These are phyloP conservation scores for Calendula officinalis DNA, from an alignment of 129 eudicot species.

Conservation along the genomic window DNA sequence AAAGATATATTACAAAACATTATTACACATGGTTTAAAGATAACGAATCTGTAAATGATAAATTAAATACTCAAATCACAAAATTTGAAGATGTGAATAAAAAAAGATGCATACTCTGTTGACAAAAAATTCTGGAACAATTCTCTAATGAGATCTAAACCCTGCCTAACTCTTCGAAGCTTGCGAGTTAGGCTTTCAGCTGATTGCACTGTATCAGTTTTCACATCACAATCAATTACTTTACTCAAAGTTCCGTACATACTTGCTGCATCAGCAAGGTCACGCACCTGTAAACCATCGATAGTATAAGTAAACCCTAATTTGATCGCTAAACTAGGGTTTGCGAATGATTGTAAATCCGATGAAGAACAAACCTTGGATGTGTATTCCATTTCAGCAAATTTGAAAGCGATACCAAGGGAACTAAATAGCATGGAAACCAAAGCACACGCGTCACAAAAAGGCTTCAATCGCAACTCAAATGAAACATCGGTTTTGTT, in stretches of 20 bases:
- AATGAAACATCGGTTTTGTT: conserved; percentile 30
- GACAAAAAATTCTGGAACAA: conserved; percentile 71
- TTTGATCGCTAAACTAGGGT: background rate
- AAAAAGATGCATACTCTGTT: conserved; percentile 52
- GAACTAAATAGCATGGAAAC: conserved; percentile 79
- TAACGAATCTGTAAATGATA: too few species aligned
- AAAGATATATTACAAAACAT: conserved; percentile 23
- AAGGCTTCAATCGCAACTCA: conserved; percentile 64
- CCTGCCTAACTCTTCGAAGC: conserved; percentile 95
- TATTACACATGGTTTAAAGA: background rate
- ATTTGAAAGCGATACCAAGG: conserved; percentile 79
- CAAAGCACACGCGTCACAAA: conserved; percentile 78
- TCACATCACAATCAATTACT: conserved; percentile 64
- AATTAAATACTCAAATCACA: background rate
- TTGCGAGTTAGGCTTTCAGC: conserved; percentile 93
- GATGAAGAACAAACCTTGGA: conserved; percentile 53
- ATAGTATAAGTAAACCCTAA: background rate
- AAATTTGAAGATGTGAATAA: conserved; percentile 1
- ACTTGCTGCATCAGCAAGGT: conserved; percentile 66
- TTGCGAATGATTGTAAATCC: background rate
- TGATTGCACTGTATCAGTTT: conserved; percentile 60
- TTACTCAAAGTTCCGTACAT: conserved; percentile 52
- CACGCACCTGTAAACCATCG: conserved; percentile 53
- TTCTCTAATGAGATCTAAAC: conserved; percentile 84
- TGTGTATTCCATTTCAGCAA: conserved; percentile 78